These are phyloP conservation scores for Aspergillus hiratsukae DNA, from an alignment of 2,329 filamentous ascomycete species.

Conservation along the genomic window DNA sequence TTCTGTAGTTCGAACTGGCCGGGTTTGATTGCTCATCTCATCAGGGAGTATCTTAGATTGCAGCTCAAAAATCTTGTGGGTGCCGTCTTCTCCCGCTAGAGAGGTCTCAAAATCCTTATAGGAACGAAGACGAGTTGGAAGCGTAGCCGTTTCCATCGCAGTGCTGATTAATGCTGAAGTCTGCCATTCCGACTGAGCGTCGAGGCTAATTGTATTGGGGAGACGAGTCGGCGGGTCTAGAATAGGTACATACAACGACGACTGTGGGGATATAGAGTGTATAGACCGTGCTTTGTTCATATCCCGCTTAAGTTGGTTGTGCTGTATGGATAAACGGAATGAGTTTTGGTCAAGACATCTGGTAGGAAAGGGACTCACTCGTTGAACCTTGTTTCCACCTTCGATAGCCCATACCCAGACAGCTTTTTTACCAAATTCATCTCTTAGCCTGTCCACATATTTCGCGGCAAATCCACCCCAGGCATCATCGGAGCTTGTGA, in stretches of 20 bases:
- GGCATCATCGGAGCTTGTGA: constrained; percentile 68
- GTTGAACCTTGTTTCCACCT: constrained; percentile 51
- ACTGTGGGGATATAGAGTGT: constrained; percentile 62
- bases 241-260: constrained; percentile 74
- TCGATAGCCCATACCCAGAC: constrained; percentile 87
- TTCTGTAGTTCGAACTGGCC: background rate
- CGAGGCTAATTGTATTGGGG: constrained; percentile 56
- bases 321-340: constrained; percentile 39
- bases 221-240: constrained; percentile 55
- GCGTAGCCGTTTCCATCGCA: constrained; percentile 71
- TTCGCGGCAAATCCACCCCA: constrained; percentile 73
- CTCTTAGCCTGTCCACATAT: constrained; percentile 72
- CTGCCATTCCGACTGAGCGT: constrained; percentile 70
- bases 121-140: constrained; percentile 60
- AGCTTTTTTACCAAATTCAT: constrained; percentile 84
- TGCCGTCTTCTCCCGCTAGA: constrained; percentile 60
- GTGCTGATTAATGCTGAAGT: constrained; percentile 70
- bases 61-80: constrained; percentile 71
- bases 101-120: constrained; percentile 36
- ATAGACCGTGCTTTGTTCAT: constrained; percentile 72
- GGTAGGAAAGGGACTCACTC: constrained; percentile 41
- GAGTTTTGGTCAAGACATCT: constrained; percentile 6
- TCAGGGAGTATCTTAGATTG: constrained; percentile 57
- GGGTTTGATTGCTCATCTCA: constrained; percentile 5
- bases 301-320: constrained; percentile 60